Evolutionary conservation across 148 eudicot species (phyloP).

Genomic region (Nepenthes gracilis): DNA sequence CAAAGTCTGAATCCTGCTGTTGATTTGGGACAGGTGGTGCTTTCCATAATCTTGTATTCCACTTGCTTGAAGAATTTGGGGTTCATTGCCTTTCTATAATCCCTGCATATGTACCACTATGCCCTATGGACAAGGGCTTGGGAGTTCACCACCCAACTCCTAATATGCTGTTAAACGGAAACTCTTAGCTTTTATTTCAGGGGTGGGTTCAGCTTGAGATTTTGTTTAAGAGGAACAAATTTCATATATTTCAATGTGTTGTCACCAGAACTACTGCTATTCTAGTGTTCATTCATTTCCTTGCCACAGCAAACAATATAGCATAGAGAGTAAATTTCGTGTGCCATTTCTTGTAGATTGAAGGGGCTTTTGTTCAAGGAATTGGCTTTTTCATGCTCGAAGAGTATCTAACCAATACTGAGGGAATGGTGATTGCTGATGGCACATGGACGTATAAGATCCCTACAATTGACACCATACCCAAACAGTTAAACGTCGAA

Average conservation of each 20-base stretch:
- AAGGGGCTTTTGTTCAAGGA: constrained; percentile 94
- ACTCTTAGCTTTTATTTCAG: too few species aligned
- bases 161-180: too few species aligned
- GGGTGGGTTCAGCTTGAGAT: too few species aligned
- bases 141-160: too few species aligned
- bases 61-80: background rate
- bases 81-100: background rate
- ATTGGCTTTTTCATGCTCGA: constrained; percentile 84
- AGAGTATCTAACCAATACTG: constrained; percentile 53
- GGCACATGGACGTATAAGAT: constrained; percentile 91
- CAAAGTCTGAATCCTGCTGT: constrained; percentile 96
- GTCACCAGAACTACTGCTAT: too few species aligned
- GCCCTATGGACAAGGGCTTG: too few species aligned
- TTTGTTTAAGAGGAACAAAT: background rate
- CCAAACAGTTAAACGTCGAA: constrained; percentile 65
- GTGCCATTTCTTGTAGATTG: constrained; percentile 38
- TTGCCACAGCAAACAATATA: background rate
- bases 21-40: constrained; percentile 79
- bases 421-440: constrained; percentile 52
- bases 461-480: constrained; percentile 83
- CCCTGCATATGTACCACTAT: too few species aligned
- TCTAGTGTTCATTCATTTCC: background rate
- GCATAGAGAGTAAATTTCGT: background rate
- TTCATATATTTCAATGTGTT: background rate
- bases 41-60: background rate